Percentiles rank a stretch among this genome's conserved stretches.
These are phyloP conservation scores for Dothistroma pini DNA, from an alignment of 2,329 filamentous ascomycete genomes.

Conservation along the genomic window DNA sequence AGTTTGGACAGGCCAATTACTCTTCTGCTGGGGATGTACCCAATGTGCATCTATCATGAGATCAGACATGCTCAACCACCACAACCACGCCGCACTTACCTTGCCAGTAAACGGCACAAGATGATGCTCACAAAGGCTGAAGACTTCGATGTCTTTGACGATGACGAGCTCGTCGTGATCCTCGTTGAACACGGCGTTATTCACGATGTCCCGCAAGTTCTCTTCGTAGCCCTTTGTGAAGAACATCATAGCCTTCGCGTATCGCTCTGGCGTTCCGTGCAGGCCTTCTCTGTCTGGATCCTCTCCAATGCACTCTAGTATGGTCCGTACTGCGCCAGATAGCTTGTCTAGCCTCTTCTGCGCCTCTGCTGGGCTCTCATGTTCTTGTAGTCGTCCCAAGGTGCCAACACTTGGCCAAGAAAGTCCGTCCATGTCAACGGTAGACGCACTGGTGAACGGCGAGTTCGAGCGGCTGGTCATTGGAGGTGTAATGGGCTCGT, in stretches of 20 bases:
- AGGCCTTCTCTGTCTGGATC: constrained; percentile 63
- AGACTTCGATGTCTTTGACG: constrained; percentile 95
- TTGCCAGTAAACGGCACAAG: constrained; percentile 95
- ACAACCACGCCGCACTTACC: constrained; percentile 47
- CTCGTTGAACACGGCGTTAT: constrained; percentile 91
- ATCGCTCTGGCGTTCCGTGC: constrained; percentile 70
- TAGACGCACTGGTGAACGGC: constrained; percentile 50
- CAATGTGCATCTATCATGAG: constrained; percentile 84
- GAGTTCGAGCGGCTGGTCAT: constrained; percentile 49
- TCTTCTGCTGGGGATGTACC: constrained; percentile 87
- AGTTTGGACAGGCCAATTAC: constrained; percentile 96
- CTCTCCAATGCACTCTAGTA: constrained; percentile 63
- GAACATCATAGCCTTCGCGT: constrained; percentile 92
- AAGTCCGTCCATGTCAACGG: constrained; percentile 54
- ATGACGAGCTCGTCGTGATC: constrained; percentile 97
- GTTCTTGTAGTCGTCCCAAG: constrained; percentile 30
- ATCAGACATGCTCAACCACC: constrained; percentile 2
- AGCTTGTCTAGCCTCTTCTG: constrained; percentile 57
- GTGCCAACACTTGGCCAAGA: constrained; percentile 50
- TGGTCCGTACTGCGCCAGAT: constrained; percentile 60
- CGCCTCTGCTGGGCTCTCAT: constrained; percentile 53
- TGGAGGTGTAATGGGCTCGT: constrained; percentile 52
- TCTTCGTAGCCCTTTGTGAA: constrained; percentile 97
- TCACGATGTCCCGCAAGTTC: constrained; percentile 87
- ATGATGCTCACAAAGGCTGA: constrained; percentile 94